phyloP scores from a whole-genome alignment of 768 basidiomycete genomes.

The Podaxis carcinomalis region DNA sequence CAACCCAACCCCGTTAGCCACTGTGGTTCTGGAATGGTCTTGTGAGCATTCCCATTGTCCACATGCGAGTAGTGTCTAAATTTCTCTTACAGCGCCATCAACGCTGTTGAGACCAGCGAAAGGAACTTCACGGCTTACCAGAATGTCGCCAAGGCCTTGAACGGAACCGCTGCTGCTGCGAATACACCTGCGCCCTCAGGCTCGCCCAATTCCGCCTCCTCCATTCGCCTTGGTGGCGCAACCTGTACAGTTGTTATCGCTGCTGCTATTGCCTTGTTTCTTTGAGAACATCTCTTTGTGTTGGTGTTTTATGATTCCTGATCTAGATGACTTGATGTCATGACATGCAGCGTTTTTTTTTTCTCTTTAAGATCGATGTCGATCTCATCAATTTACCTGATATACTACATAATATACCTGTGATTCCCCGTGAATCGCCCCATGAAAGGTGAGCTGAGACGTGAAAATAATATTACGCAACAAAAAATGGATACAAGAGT shows the following conservation, averaged over 20 bases:
- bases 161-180: conserved; percentile 42
- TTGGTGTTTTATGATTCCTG: conserved; percentile 18
- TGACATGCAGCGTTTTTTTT: background rate
- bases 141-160: conserved; percentile 47
- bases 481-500: background rate
- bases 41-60: conserved; percentile 26
- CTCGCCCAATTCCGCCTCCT: conserved; percentile 25
- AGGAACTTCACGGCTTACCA: conserved; percentile 57
- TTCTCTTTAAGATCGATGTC: background rate
- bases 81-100: conserved; percentile 39
- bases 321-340: conserved; percentile 15
- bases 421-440: background rate
- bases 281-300: conserved; percentile 21
- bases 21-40: conserved; percentile 53
- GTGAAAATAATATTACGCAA: background rate
- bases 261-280: conserved; percentile 28
- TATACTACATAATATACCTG: conserved; percentile 6
- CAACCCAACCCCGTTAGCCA: conserved; percentile 35
- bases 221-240: conserved; percentile 29
- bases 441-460: background rate
- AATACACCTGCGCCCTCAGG: conserved; percentile 21
- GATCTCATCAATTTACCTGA: conserved; percentile 5
- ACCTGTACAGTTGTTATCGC: conserved; percentile 24
- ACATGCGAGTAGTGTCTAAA: background rate
- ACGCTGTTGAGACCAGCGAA: conserved; percentile 44